phyloP scores from a whole-genome alignment of 106 monocot species.

The Dendrobium officinale region DNA sequence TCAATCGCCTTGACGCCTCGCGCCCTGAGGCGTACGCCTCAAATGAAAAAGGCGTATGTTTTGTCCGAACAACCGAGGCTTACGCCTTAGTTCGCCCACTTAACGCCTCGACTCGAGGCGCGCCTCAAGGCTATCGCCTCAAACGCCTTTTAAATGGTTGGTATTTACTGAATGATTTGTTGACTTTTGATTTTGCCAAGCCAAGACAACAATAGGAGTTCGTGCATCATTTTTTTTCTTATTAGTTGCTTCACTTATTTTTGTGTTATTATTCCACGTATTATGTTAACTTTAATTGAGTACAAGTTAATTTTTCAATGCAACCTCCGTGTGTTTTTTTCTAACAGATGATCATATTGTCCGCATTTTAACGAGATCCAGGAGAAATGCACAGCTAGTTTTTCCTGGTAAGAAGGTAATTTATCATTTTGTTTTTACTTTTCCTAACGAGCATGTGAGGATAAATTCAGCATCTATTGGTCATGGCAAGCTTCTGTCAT shows the following conservation, averaged over 20 bases:
- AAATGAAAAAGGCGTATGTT: too few species aligned
- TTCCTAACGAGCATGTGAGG: not conserved
- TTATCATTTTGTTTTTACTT: conserved; percentile 2
- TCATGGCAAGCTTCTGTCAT: not conserved
- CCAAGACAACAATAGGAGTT: not conserved
- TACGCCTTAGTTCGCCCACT: too few species aligned
- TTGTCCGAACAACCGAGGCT: too few species aligned
- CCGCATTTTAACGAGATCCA: conserved; percentile 71
- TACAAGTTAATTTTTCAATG: not conserved
- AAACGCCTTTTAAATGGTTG: too few species aligned
- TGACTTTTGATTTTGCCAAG: not conserved
- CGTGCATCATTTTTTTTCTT: not conserved
- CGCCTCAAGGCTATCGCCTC: too few species aligned
- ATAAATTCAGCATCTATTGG: not conserved
- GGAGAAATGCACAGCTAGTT: conserved; percentile 46
- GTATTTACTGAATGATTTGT: not conserved
- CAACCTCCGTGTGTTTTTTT: conserved; percentile 7
- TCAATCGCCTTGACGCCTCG: too few species aligned
- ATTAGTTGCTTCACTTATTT: not conserved
- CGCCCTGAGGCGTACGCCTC: too few species aligned
- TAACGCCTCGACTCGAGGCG: too few species aligned
- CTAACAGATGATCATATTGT: conserved; percentile 59
- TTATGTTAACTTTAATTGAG: not conserved
- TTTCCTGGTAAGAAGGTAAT: conserved; percentile 99
- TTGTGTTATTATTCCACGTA: not conserved